These are phyloP conservation scores for Didymella arachidicola DNA, from an alignment of 2,329 filamentous ascomycete species.

Conservation along the genomic window DNA sequence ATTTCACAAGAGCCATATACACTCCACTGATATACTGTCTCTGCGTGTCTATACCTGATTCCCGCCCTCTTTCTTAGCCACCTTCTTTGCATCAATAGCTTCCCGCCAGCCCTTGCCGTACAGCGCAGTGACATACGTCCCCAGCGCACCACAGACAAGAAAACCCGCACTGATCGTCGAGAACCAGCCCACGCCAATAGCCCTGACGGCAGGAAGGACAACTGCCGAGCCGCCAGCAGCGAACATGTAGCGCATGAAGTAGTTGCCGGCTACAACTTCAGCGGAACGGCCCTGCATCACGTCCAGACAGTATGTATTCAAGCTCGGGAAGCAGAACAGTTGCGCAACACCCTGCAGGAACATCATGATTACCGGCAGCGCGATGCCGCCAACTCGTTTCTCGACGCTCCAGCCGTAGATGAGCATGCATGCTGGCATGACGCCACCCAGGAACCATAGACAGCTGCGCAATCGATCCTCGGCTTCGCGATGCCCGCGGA, in stretches of 20 bases:
- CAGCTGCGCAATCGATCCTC: conserved; percentile 70
- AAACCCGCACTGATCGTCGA: conserved; percentile 72
- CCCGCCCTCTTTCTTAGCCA: conserved; percentile 47
- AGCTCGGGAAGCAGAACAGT: conserved; percentile 75
- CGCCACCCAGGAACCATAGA: conserved; percentile 63
- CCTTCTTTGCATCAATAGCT: conserved; percentile 60
- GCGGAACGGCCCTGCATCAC: conserved; percentile 76
- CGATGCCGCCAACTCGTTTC: conserved; percentile 62
- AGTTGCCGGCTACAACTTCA: conserved; percentile 82
- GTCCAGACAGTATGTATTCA: conserved; percentile 84
- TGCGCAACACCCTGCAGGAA: conserved; percentile 78
- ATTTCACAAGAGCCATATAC: background rate
- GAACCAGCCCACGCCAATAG: conserved; percentile 83
- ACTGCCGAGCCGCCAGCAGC: conserved; percentile 74
- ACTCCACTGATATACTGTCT: background rate
- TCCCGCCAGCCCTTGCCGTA: conserved; percentile 64
- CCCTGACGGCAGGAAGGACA: conserved; percentile 76
- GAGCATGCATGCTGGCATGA: conserved; percentile 70
- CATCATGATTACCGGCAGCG: conserved; percentile 74
- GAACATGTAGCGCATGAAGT: conserved; percentile 78
- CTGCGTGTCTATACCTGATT: conserved; percentile 25
- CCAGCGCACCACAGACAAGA: conserved; percentile 57
- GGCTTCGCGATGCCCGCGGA: conserved; percentile 67
- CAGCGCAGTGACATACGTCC: conserved; percentile 58
- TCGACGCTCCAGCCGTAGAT: conserved; percentile 73